Evolutionary conservation across 2,329 filamentous ascomycete genomes (phyloP), one percentile per base, ranked within the genome.

Genomic region (Nigrospora sphaerica): DNA sequence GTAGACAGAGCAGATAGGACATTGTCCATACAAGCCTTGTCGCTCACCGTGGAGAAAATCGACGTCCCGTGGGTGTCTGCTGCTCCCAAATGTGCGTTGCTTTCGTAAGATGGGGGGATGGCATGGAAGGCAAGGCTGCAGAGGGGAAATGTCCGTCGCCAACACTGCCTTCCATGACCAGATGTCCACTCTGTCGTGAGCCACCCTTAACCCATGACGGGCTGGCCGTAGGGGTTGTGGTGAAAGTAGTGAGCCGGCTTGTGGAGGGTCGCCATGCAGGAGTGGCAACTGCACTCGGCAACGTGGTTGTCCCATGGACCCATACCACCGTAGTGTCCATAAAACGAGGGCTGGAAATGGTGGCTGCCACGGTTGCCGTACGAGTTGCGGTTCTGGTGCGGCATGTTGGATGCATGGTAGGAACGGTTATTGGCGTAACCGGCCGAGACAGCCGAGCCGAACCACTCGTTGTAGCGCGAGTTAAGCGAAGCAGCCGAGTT

Each of bases 401-500:
- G 9, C 60, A 59, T 12, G 65, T 51, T n/a, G 62, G 60, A 35
- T 37, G 72, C 68, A 42, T 73, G 69, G 46, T 73, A 76, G 16
- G 70, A 69, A 16, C 63, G 56, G 12, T 56, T 55, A 49, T 67
- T 50, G 32, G 60, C 62, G 18, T 55, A 59, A 18, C 57, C 59
- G 16, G 58, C 61, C 7, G 57, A 53, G 4, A 66, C 53, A 3
- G 64, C 65, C 9, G 67, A 59, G 52, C 67, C 66, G 45, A 81
- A 79, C 75, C 75, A 81, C 38, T 81, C 78, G 23, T 77, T 74
- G 61, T 81, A 81, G 33, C 70, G 74, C 18, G 71, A 66, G 46
- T 79, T 80, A 52, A 70, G 69, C 1, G 76, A 74, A 0, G 76
- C 69, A 4, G 77, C 74, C 37, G 77, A 80, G 60, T 74, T 72